Evolutionary conservation across 345 rosid genomes (phyloP), one percentile per base, ranked within the genome.

Genomic region (Corchorus capsularis): DNA sequence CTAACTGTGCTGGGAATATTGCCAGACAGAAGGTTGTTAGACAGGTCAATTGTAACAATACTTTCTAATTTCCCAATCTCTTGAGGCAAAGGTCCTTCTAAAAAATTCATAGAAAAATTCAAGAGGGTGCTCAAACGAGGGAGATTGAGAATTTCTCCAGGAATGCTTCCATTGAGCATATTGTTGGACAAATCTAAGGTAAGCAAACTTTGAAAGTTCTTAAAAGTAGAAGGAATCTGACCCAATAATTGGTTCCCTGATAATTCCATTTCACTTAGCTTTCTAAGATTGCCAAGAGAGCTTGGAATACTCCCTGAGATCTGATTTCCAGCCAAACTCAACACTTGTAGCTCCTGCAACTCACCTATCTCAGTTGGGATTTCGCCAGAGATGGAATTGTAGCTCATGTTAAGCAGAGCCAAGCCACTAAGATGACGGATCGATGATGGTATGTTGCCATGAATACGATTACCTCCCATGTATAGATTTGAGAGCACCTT

Each of bases 181-280:
- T 89, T 87, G 75, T 20, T 82, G 67, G 93, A 87, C 55, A 87
- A 60, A 54, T 87, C 91, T 83, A 86, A 64, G 71, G 87, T 80
- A 54, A 79, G 74, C 72, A 89, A 27, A 15, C 47, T 60, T 67
- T 71, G 80, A 57, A 86, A 89, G 69, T 85, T 85, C 22, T 74
- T 79, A 45, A 85, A 87, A 11, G 78, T 82, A 49, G 69, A 13
- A 0, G 91, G 90, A 47, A 89, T 75, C 69, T 46, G 8, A 52
- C 87, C 88, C 69, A 46, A 79, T 62, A 89, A 73, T 16, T 75
- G 77, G 54, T 87, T 89, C 20, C 79, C 59, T 2, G 89, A 85
- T 41, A 89, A 75, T 78, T 86, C 86, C 47, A 89, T 80, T 63
- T 63, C 46, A 76, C 79, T 85, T 35, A 87, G 8, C 5, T 63